Conservation (phyloP, 441 rosid species). For the Eruca vesicaria region DNA sequence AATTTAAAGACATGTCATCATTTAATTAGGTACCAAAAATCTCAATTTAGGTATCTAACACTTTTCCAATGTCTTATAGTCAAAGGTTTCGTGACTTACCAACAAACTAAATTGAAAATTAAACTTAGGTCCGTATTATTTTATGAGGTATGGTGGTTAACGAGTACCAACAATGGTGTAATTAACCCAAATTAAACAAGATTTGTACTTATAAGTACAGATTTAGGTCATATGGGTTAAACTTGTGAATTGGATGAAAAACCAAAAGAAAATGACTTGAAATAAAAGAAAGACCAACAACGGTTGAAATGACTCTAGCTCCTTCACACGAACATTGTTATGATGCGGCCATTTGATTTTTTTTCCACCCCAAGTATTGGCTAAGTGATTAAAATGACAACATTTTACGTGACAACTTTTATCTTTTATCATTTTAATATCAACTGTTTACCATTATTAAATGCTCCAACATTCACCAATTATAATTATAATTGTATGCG, state of each 20-base stretch:
- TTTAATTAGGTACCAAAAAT: not conserved
- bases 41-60: not conserved
- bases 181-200: not conserved
- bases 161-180: not conserved
- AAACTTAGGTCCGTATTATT: not conserved
- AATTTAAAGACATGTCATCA: not conserved
- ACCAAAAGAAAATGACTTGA: not conserved
- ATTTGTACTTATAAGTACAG: not conserved
- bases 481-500: no score
- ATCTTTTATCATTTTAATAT: no score
- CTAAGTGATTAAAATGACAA: not conserved
- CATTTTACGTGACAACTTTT: no score
- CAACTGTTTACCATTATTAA: no score
- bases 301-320: no score
- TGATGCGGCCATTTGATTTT: not conserved
- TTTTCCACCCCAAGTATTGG: not conserved
- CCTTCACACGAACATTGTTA: not conserved
- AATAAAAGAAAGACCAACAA: not conserved
- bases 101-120: not conserved
- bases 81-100: not conserved
- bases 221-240: not conserved
- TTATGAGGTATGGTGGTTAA: not conserved
- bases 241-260: not conserved
- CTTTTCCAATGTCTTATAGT: not conserved
- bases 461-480: no score